These are phyloP conservation scores for Hypericum perforatum DNA, from an alignment of 345 rosid genomes.

Conservation along the genomic window DNA sequence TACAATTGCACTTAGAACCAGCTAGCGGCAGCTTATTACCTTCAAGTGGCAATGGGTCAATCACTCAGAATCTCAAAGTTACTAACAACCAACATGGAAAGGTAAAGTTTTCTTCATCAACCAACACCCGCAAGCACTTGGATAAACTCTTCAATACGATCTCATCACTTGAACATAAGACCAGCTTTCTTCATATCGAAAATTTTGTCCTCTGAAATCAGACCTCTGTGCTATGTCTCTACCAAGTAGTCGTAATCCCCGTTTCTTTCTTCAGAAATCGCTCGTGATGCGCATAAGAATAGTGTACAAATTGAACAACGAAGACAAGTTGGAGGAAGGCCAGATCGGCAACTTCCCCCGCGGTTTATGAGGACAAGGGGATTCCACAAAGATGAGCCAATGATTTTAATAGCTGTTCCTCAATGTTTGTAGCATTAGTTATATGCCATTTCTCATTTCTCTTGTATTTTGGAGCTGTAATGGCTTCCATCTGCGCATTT, in stretches of 20 bases:
- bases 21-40: slow-evolving; percentile 70
- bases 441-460: too few species aligned
- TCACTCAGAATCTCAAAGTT: slow-evolving; percentile 61
- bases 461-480: too few species aligned
- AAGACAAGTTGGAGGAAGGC: slow-evolving; percentile 84
- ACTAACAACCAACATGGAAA: slow-evolving; percentile 93
- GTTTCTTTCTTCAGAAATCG: slow-evolving; percentile 46
- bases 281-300: slow-evolving; percentile 90
- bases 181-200: too few species aligned
- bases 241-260: too few species aligned
- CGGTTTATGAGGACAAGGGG: slow-evolving; percentile 40
- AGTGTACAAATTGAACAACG: slow-evolving; percentile 65
- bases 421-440: too few species aligned
- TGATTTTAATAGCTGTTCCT: slow-evolving; percentile 1
- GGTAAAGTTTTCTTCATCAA: slow-evolving; percentile 29
- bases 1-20: slow-evolving; percentile 89
- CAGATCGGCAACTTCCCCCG: slow-evolving; percentile 85
- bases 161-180: not conserved
- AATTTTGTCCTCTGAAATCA: too few species aligned
- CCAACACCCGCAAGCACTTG: not conserved
- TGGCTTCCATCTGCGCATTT: too few species aligned
- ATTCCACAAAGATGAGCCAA: slow-evolving; percentile 4
- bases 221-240: too few species aligned
- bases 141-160: not conserved
- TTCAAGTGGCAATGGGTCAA: slow-evolving; percentile 46